Percentiles rank a stretch among this genome's conserved stretches.
Evolutionary conservation across 148 eudicot genomes (phyloP).

Genomic region (Fagopyrum esculentum): DNA sequence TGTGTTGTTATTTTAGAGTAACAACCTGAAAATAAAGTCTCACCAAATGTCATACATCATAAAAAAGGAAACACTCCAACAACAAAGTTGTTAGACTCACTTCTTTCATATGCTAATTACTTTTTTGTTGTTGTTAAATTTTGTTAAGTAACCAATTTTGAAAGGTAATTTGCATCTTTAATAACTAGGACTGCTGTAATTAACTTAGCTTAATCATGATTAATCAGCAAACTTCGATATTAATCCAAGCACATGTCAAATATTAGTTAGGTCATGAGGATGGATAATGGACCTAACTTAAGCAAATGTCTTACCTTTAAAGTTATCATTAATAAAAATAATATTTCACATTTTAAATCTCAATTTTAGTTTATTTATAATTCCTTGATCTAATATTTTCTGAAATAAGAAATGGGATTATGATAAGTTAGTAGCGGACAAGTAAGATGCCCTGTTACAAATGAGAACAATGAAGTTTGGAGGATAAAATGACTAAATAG

Average conservation of each 20-base stretch:
- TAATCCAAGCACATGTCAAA: background rate
- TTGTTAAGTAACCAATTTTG: slow-evolving; percentile 5
- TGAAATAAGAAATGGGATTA: too few relatives aligned
- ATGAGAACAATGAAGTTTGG: too few relatives aligned
- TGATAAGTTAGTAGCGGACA: too few relatives aligned
- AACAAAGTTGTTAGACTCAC: background rate
- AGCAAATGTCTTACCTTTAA: background rate
- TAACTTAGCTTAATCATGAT: background rate
- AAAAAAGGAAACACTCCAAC: slow-evolving; percentile 2
- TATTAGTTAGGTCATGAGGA: slow-evolving; percentile 6
- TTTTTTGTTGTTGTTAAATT: background rate
- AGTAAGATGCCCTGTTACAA: too few relatives aligned
- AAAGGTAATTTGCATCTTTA: background rate
- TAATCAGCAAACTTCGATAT: background rate
- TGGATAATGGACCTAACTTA: slow-evolving; percentile 5
- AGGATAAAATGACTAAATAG: too few relatives aligned
- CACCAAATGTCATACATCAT: background rate
- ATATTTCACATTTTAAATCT: background rate
- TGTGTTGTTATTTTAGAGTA: background rate
- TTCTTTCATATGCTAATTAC: background rate
- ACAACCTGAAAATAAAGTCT: background rate
- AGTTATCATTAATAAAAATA: background rate
- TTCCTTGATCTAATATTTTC: too few relatives aligned
- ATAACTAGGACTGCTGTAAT: background rate
- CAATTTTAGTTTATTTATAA: background rate